Base-by-base conservation (phyloP, 1,139 yeast species). In the Pichia cactophila region DNA sequence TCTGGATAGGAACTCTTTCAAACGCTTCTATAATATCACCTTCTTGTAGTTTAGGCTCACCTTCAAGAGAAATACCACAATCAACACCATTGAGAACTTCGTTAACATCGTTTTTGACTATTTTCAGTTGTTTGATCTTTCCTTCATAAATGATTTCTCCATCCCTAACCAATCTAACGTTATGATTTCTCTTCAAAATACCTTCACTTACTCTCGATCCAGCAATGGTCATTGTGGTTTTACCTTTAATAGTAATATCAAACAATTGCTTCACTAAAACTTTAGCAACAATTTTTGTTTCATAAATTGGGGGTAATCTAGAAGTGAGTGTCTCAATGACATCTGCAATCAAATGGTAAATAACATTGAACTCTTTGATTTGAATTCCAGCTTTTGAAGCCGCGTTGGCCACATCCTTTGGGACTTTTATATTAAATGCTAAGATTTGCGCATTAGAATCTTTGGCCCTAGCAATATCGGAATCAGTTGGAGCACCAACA, bases 181-280 rank as follows among this genome's bases (percentile, higher is more conserved):
- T 68, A 1, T 84, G 71, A 14, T 79, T 73, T 55, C 86, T 74
- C 56, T 78, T 76, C 43, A 92, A 67, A 2, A 70, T 65, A 11
- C 99, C 99, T 45, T 75, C 77, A 20, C 69, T 62, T n/a, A 92
- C 89, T 61, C 84, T 82, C 61, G 95, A 86, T 5, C 99, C 99
- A 1, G 97, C 98, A 60, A 92, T 78, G 56, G 74, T 75, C 48
- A 78, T 67, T 26, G 71, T 72, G 50, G 72, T 73, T 57, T 77
- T 78, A 45, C 67, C 68, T 58, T 70, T 74, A 20, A 69, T 62
- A 5, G 84, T 75, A 53, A 90, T 83, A 38, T 75, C 76, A 67
- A 92, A 90, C 2, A 87, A 74, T 50, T 83, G 86, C 59, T 82
- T 80, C 43, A 92, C 70, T 9, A 78, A 81, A 0, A 83, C 85